Base-by-base conservation (phyloP, 768 basidiomycete species). In the Lepiota brunneoincarnata region DNA sequence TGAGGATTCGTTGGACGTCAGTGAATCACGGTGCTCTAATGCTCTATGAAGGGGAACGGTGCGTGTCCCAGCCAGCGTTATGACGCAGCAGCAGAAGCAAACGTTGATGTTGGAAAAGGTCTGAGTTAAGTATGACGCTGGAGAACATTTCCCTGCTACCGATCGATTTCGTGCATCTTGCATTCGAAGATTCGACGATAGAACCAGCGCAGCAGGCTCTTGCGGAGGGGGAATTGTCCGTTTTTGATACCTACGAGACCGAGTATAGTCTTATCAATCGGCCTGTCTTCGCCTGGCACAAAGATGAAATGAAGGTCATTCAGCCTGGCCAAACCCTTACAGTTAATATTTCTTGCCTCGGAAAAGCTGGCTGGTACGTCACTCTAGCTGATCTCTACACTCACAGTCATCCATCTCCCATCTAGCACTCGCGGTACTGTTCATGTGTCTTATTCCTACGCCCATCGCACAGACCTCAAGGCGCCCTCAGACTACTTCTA, bases 1-100 rank as follows among this genome's bases (percentile, higher is more conserved):
- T 98, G 51, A 83, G 92, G 57, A 87, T 99, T 66, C 80, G 91
- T 51, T 76, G 91, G 64, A 91, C 88, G 14, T 92, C 91, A n/a
- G 72, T 97, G 18, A 95, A 90, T 1, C 93, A 97, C 61, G 93
- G 93, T 1, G 93, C 95, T 0, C 73, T 98, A 21, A 96, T 97
- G 92, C 74, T 98, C 47, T 98, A 96, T 64, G 83, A 96, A 44
- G 97, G 97, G 31, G 97, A 99, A 74, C 85, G 72, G 95, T 93
- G 58, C 56, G 84, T 72, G 14, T 34, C 51, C 23, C 18, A 35
- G 58, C 14, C 14, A 5, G 47, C 20, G 37, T 26, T 47, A 15
- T 9, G 3, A 21, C 44, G 48, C 36, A 50, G 55, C 58, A 45
- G 63, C 51, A 40, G 15, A 55, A 20, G 5, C 20, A 12, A 28